These are phyloP conservation scores for Geotrichum australiense DNA, from an alignment of 1,139 yeast species.

Conservation along the genomic window DNA sequence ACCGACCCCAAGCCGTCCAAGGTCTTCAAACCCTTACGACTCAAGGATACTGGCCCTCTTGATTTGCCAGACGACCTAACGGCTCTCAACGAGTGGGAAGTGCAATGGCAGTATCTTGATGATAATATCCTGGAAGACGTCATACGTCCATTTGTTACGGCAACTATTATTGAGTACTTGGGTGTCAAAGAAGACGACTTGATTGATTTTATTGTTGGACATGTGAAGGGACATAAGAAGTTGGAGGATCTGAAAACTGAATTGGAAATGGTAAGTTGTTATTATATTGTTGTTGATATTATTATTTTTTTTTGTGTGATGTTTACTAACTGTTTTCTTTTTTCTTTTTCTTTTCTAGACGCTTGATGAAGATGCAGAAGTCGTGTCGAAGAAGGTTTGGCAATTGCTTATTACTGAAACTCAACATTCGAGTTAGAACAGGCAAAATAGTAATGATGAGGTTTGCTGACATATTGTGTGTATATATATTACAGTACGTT, in stretches of 20 bases:
- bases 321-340: background rate
- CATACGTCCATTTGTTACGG: conserved; percentile 27
- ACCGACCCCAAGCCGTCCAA: conserved; percentile 5
- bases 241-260: conserved; percentile 28
- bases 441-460: too few species aligned
- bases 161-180: conserved; percentile 30
- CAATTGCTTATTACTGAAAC: conserved; percentile 26
- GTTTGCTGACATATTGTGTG: too few species aligned
- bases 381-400: conserved; percentile 29
- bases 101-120: conserved; percentile 30
- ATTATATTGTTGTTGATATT: too few species aligned
- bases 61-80: conserved; percentile 23
- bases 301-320: too few species aligned
- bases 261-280: conserved; percentile 23
- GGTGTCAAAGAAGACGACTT: conserved; percentile 36
- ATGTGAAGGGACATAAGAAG: conserved; percentile 26
- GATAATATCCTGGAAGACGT: conserved; percentile 22
- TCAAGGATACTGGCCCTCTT: conserved; percentile 6
- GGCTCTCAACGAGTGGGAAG: conserved; percentile 23
- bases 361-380: conserved; percentile 34
- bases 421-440: too few species aligned
- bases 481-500: too few species aligned
- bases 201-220: conserved; percentile 29
- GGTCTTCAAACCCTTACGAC: conserved; percentile 2
- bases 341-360: conserved; percentile 14